Percentiles rank a stretch among this genome's conserved stretches.
phyloP scores from a whole-genome alignment of 179 eudicot species.

The Corrigiola litoralis region DNA sequence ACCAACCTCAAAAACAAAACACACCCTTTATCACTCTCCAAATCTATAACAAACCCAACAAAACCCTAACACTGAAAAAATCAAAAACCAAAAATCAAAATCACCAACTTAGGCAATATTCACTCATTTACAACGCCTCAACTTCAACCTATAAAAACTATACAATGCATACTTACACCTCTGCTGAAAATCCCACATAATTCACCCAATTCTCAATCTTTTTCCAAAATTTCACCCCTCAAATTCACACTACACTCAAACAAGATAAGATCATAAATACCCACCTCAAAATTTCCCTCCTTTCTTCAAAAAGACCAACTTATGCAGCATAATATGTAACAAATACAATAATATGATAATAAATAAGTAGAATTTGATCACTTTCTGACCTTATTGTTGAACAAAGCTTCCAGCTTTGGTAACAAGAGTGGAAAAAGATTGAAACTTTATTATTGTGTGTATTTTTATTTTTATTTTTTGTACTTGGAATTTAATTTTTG shows the following conservation, averaged over 20 bases:
- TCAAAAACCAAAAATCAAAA: constrained; percentile 7
- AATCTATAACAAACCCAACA: neutral
- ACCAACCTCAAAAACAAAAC: constrained; percentile 15
- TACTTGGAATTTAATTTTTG: no score
- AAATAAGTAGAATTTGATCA: constrained; percentile 19
- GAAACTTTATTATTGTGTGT: neutral
- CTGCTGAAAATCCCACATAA: constrained; percentile 38
- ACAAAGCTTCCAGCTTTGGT: constrained; percentile 1
- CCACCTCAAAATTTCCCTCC: constrained; percentile 14
- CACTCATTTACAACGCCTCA: constrained; percentile 26
- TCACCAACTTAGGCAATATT: constrained; percentile 24
- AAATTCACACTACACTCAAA: constrained; percentile 12
- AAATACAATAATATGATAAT: constrained; percentile 2
- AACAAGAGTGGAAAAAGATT: constrained; percentile 1
- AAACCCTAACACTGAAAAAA: no score
- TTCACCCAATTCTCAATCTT: constrained; percentile 23
- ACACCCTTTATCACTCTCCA: constrained; percentile 1
- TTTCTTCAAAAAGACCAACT: constrained; percentile 17
- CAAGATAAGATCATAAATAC: constrained; percentile 25
- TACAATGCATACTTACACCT: constrained; percentile 27
- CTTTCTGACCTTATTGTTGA: constrained; percentile 27
- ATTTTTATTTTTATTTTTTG: constrained; percentile 8
- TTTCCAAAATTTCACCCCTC: constrained; percentile 10
- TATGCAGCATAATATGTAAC: neutral
- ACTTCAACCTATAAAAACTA: constrained; percentile 41